These are phyloP conservation scores for Ilex paraguariensis DNA, from an alignment of 305 asterid species.

Conservation along the genomic window DNA sequence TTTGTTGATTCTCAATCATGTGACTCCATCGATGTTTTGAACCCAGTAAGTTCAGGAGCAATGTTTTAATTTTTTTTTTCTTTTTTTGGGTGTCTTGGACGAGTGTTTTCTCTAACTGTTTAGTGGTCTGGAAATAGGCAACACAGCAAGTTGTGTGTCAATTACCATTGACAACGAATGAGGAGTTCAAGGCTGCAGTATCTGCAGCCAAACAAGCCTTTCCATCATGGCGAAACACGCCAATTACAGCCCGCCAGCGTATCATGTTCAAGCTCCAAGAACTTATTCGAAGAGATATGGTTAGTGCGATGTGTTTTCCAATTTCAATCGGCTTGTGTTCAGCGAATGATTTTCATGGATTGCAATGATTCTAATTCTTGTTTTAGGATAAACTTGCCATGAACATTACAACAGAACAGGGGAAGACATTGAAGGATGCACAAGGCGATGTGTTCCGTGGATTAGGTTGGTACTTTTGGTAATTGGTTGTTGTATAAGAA, in stretches of 20 bases:
- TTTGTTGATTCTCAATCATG: constrained; percentile 71
- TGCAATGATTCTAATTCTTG: constrained; percentile 10
- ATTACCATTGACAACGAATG: constrained; percentile 77
- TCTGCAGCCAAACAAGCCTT: constrained; percentile 80
- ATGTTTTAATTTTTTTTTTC: constrained; percentile 2
- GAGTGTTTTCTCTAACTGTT: constrained; percentile 12
- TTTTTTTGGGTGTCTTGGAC: constrained; percentile 5
- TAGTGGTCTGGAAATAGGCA: constrained; percentile 47
- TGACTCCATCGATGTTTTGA: constrained; percentile 64
- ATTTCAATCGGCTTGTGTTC: constrained; percentile 4
- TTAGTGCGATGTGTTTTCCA: constrained; percentile 20
- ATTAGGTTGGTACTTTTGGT: constrained; percentile 49
- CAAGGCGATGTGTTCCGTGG: constrained; percentile 96
- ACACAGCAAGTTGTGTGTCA: constrained; percentile 90
- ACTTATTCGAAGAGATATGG: constrained; percentile 87
- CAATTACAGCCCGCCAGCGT: constrained; percentile 73
- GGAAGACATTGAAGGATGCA: constrained; percentile 87
- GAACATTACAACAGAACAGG: constrained; percentile 76
- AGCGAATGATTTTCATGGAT: constrained; percentile 15
- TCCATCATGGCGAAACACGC: constrained; percentile 74
- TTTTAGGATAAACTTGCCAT: constrained; percentile 77
- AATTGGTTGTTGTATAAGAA: constrained; percentile 6
- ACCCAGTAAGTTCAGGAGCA: constrained; percentile 56
- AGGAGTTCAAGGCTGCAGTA: constrained; percentile 82
- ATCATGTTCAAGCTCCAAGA: constrained; percentile 89